Evolutionary conservation across 225 moss, liverwort and hornwort species (phyloP).

Genomic region (Anthoceros angustus): DNA sequence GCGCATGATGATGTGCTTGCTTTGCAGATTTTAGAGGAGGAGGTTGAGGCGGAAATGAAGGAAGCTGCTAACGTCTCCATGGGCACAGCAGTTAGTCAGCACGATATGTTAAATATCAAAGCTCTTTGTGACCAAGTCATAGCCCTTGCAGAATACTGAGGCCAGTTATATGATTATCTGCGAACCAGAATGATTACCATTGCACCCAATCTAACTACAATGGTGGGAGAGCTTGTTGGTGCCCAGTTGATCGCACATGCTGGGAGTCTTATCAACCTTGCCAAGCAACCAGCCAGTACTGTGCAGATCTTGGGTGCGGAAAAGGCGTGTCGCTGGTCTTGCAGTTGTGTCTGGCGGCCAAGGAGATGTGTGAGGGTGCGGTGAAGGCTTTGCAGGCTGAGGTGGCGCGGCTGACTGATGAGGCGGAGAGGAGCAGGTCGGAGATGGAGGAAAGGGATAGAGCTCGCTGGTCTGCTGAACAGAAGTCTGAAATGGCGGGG

Average conservation of each 20-base stretch:
- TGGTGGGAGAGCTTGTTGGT: constrained; percentile 73
- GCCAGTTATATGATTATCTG: constrained; percentile 64
- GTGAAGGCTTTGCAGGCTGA: too few species aligned
- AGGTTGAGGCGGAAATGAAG: constrained; percentile 71
- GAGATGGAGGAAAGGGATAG: too few species aligned
- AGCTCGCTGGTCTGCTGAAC: too few species aligned
- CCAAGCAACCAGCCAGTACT: constrained; percentile 74
- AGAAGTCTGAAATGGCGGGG: too few species aligned
- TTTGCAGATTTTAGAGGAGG: constrained; percentile 42
- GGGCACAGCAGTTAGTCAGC: constrained; percentile 81
- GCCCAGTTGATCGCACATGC: constrained; percentile 76
- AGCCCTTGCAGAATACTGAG: constrained; percentile 51
- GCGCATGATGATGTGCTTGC: too few species aligned
- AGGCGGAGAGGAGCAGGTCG: too few species aligned
- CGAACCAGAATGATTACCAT: constrained; percentile 76
- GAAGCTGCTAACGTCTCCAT: constrained; percentile 72
- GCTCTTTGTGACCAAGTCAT: constrained; percentile 77
- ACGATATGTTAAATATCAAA: constrained; percentile 75
- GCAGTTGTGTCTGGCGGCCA: too few species aligned
- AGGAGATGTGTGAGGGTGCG: too few species aligned
- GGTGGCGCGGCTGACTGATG: too few species aligned
- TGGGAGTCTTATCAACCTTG: constrained; percentile 61
- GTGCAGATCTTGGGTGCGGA: constrained; percentile 91
- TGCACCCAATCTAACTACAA: constrained; percentile 65
- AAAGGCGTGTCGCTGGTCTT: constrained; percentile 19